Evolutionary conservation across 2,329 filamentous ascomycete genomes (phyloP), one percentile per base, ranked within the genome.

Genomic region (Xylariaceae sp.): DNA sequence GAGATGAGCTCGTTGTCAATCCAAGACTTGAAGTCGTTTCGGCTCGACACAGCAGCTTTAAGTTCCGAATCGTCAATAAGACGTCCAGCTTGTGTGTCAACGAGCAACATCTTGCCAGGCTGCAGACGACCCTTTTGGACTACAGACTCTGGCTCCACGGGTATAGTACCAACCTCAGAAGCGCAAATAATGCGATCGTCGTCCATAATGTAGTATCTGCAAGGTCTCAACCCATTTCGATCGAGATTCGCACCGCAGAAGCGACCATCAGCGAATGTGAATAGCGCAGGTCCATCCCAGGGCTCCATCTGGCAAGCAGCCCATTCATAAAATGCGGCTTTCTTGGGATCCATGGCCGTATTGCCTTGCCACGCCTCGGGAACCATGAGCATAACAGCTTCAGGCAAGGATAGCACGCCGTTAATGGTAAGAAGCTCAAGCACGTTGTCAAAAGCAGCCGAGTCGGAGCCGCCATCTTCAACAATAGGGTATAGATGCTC

Each of bases 301-400:
- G 93, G 92, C 77, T 97, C 93, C 93, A 97, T 97, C 79, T 96
- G 89, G 72, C 93, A 97, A 60, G 91, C 92, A 65, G 93, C 93
- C 91, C 93, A 97, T 72, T 97, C 92, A 74, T 97, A 97, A 75
- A 97, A 97, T 47, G 93, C 93, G 53, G 92, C 89, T 76, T 97
- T 97, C 66, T 90, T 89, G 51, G 91, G 90, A 65, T 97, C 92
- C 88, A 97, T 96, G 54, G 85, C 79, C 36, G 85, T 78, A 72
- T 97, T 97, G 56, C 92, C 93, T 73, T 97, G 91, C 93, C 93
- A 97, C 55, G 93, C 93, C 74, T 97, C 93, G 18, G 93, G 93
- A 45, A 97, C 90, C 92, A 97, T 96, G 64, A 97, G 82, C 93
- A 97, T 97, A 63, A 97, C 89, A 46, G 93, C 93, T 73, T 97